Evolutionary conservation across 805 yeast genomes (phyloP).

Genomic region (Starmerella lactis-condensi): DNA sequence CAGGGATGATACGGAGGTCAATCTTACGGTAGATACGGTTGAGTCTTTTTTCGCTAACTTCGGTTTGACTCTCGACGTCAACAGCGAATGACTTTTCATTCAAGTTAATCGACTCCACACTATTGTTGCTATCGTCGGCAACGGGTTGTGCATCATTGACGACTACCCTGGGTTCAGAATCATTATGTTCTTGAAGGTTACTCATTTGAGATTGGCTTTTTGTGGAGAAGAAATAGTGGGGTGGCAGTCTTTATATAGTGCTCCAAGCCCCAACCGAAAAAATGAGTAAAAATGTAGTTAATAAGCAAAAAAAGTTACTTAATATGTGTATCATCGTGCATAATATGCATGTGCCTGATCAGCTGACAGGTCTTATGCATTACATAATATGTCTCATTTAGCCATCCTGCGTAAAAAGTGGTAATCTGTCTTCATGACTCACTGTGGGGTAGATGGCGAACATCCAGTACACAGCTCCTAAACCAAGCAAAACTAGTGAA

Average conservation of each 20-base stretch:
- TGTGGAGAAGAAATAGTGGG: too few species aligned
- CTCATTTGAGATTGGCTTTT: too few species aligned
- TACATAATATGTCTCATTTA: conserved; percentile 1
- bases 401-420: not conserved
- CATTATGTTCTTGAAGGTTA: not conserved
- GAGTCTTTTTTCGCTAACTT: conserved; percentile 3
- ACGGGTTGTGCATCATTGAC: not conserved
- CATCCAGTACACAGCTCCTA: conserved; percentile 30
- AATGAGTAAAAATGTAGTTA: too few species aligned
- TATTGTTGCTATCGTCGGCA: not conserved
- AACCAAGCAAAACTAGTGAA: conserved; percentile 29
- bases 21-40: conserved; percentile 33
- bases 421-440: not conserved
- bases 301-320: too few species aligned
- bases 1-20: conserved; percentile 60
- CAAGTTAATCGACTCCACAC: not conserved
- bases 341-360: not conserved
- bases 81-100: too few species aligned
- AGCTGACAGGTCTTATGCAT: not conserved
- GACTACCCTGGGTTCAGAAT: not conserved
- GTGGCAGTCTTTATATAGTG: too few species aligned
- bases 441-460: too few species aligned
- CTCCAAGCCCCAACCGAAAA: too few species aligned
- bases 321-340: conserved; percentile 2
- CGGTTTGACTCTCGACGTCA: not conserved